A percentile compares a stretch with the other conserved stretches of the same genome.
These are phyloP conservation scores for Ambrosiella xylebori DNA, from an alignment of 2,329 filamentous ascomycete genomes.

Conservation along the genomic window DNA sequence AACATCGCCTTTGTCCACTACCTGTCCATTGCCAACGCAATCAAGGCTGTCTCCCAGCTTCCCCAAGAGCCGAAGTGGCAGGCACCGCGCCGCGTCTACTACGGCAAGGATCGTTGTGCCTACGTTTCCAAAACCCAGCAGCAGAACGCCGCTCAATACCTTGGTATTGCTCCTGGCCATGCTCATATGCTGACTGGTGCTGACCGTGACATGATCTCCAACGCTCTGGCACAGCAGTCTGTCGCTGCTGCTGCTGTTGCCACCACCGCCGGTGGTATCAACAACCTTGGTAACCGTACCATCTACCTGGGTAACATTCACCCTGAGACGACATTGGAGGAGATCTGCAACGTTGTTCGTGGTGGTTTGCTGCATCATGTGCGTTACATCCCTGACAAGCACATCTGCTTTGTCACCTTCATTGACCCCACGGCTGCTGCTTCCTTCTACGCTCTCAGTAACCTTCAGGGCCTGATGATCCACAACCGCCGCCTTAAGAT, in stretches of 20 bases:
- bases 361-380: constrained; percentile 94
- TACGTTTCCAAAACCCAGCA: constrained; percentile 99
- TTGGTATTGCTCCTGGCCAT: constrained; percentile 91
- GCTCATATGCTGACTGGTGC: constrained; percentile 92
- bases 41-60: constrained; percentile 93
- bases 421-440: constrained; percentile 96
- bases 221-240: constrained; percentile 88
- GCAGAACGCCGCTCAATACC: constrained; percentile 94
- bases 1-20: constrained; percentile 97
- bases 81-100: constrained; percentile 86
- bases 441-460: constrained; percentile 94
- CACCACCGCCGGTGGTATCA: constrained; percentile 88
- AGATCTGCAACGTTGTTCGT: constrained; percentile 97
- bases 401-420: constrained; percentile 99
- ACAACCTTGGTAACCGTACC: constrained; percentile 92
- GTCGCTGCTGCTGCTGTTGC: constrained; percentile 92
- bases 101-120: constrained; percentile 94
- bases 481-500: constrained; percentile 97
- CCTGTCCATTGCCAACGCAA: constrained; percentile 89
- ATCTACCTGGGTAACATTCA: constrained; percentile 98
- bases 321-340: constrained; percentile 95
- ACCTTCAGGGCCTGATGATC: constrained; percentile 96
- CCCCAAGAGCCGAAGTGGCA: constrained; percentile 97
- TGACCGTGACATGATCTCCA: constrained; percentile 91
- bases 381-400: constrained; percentile 97